phyloP scores from a whole-genome alignment of 306 rosid species.

The Gillenia trifoliata region DNA sequence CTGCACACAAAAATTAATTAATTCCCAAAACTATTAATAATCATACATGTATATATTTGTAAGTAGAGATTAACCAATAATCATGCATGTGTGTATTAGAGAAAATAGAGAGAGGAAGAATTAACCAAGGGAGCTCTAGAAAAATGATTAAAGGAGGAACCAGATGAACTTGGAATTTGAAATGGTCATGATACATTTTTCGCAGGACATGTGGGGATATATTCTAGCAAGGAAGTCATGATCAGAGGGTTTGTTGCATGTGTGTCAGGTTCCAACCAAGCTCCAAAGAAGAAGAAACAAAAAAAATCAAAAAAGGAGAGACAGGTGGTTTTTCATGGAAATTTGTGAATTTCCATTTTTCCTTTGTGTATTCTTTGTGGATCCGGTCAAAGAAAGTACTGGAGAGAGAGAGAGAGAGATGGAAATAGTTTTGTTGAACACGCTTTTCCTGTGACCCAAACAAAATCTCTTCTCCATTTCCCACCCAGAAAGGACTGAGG shows the following conservation, averaged over 20 bases:
- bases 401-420: conserved; percentile 6
- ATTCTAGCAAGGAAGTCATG: conserved; percentile 32
- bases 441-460: conserved; percentile 53
- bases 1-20: background rate
- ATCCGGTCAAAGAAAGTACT: conserved; percentile 2
- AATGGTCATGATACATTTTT: conserved; percentile 10
- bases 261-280: conserved; percentile 4
- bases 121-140: background rate
- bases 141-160: conserved; percentile 27
- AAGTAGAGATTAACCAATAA: background rate
- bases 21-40: background rate
- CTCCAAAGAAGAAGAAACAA: conserved; percentile 1
- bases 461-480: conserved; percentile 6
- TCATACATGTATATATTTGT: background rate
- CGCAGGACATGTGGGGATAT: conserved; percentile 28
- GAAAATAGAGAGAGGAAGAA: conserved; percentile 2
- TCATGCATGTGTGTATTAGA: conserved; percentile 1
- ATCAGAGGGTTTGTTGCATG: conserved; percentile 15
- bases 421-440: conserved; percentile 30
- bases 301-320: background rate
- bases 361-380: background rate
- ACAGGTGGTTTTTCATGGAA: background rate
- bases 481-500: conserved; percentile 36
- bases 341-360: background rate
- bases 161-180: background rate